Percentiles rank a stretch among this genome's conserved stretches.
Conservation (phyloP, 176 grass and related monocot species). For the Avena eriantha region DNA sequence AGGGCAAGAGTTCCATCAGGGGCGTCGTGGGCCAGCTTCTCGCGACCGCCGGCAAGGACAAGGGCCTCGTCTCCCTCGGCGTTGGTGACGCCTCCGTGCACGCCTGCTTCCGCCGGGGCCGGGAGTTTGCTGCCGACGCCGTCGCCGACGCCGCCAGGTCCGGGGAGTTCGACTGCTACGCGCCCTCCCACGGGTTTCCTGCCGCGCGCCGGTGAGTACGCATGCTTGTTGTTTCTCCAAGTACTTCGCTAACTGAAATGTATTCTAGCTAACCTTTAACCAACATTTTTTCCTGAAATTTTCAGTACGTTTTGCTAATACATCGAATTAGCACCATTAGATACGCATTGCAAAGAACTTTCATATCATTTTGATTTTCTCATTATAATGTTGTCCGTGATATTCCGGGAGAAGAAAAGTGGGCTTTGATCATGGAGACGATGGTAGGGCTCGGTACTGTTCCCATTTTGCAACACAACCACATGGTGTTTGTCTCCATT, state of each 20-base stretch:
- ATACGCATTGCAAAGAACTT: background rate
- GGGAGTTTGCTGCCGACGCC: conserved; percentile 58
- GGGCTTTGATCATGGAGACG: background rate
- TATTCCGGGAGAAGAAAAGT: background rate
- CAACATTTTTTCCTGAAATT: background rate
- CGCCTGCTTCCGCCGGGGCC: conserved; percentile 69
- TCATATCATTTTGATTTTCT: background rate
- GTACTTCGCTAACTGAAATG: background rate
- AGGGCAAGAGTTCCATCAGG: conserved; percentile 72
- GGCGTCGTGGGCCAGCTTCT: conserved; percentile 68
- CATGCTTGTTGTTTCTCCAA: background rate
- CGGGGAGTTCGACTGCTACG: conserved; percentile 73
- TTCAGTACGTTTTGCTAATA: background rate
- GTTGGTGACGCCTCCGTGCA: conserved; percentile 81
- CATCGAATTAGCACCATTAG: background rate
- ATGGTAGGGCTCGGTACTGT: background rate
- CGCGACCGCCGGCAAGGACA: background rate
- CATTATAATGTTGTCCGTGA: background rate
- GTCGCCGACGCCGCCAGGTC: conserved; percentile 53
- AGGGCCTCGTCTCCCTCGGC: conserved; percentile 75
- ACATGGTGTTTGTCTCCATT: background rate
- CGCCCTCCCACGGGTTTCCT: conserved; percentile 73
- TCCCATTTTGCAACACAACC: background rate
- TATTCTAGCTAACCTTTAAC: background rate
- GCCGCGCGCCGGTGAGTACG: conserved; percentile 66